Base-by-base conservation (phyloP, 371 early-diverging fungal species). In the Nematocida parisii region DNA sequence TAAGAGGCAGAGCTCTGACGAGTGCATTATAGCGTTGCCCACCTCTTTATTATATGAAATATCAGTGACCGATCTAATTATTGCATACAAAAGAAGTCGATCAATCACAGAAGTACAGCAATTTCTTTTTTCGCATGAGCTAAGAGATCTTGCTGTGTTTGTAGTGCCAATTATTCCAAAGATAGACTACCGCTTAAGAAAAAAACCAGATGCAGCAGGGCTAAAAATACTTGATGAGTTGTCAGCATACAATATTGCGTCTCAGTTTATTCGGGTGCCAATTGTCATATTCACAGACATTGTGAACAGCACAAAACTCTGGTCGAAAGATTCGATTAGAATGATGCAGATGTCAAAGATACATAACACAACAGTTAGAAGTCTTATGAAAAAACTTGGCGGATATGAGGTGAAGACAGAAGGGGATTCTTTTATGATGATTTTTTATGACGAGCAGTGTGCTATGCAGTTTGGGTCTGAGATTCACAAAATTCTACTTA, bases 321-420 rank as follows among this genome's bases (percentile, higher is more conserved):
- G 95, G 95, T 93, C 94, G 83, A 92, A 89, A 9, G 89, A 91
- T 62, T 91, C 91, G 0, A 89, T 89, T 27, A 92, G 92, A 4
- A 95, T 95, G 95, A 89, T 91, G 58, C 89, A 90, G 24, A 92
- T 94, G 5, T 92, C 93, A 85, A 91, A 92, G 85, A 90, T 91
- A 27, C 95, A 95, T 85, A 93, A 94, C 85, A 82, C 85, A 11
- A 89, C 91, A 3, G 93, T 95, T 93, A 89, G 94, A 6, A 89
- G 91, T 58, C 90, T 91, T 44, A 87, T 95, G 55, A 89, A 92
- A 57, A 90, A 89, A 52, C 90, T 91, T 50, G 93, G 93, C 46
- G 95, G 95, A 20, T 95, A 94, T 83, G 95, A 95, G 85, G 95
- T 95, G 62, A 94, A 94, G 85, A 94, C 94, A 2, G 95, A 95